Evolutionary conservation across 345 rosid genomes (phyloP).

Genomic region (Lagerstroemia speciosa): DNA sequence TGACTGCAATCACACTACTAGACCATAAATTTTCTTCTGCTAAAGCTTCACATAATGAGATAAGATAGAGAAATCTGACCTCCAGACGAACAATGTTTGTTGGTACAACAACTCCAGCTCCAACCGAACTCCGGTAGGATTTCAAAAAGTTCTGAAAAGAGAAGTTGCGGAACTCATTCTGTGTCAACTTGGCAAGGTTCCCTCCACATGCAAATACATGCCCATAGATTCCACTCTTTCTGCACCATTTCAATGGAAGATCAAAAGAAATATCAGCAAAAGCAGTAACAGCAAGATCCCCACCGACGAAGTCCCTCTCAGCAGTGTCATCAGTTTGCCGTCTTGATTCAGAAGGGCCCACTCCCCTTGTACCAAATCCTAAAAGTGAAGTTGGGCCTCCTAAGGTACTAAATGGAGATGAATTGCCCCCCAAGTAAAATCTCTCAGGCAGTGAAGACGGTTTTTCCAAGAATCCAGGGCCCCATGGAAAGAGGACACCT

Average conservation of each 20-base stretch:
- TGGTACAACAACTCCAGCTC: slow-evolving; percentile 83
- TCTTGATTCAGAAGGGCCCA: slow-evolving; percentile 75
- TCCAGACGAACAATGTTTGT: slow-evolving; percentile 76
- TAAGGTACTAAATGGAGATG: slow-evolving; percentile 64
- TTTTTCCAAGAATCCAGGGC: slow-evolving; percentile 43
- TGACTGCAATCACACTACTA: too few relatives aligned
- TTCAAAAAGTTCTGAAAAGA: slow-evolving; percentile 42
- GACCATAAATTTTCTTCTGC: not conserved
- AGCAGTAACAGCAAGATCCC: slow-evolving; percentile 79
- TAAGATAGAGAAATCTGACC: slow-evolving; percentile 28
- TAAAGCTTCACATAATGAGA: not conserved
- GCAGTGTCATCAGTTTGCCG: slow-evolving; percentile 33
- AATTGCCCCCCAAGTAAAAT: slow-evolving; percentile 84
- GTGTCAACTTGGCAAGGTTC: slow-evolving; percentile 58
- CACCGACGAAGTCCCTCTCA: slow-evolving; percentile 77
- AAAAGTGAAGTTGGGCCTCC: slow-evolving; percentile 81
- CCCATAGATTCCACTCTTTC: slow-evolving; percentile 83
- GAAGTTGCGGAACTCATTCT: slow-evolving; percentile 55
- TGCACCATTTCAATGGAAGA: slow-evolving; percentile 70
- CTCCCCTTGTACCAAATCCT: slow-evolving; percentile 76
- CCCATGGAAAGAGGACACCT: slow-evolving; percentile 76
- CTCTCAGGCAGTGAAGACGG: slow-evolving; percentile 74
- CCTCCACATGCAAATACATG: slow-evolving; percentile 90
- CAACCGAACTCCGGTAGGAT: slow-evolving; percentile 64
- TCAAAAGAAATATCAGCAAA: slow-evolving; percentile 93